Evolutionary conservation across 495 filamentous ascomycete genomes (phyloP).

Genomic region (Bathelium albidoporum): DNA sequence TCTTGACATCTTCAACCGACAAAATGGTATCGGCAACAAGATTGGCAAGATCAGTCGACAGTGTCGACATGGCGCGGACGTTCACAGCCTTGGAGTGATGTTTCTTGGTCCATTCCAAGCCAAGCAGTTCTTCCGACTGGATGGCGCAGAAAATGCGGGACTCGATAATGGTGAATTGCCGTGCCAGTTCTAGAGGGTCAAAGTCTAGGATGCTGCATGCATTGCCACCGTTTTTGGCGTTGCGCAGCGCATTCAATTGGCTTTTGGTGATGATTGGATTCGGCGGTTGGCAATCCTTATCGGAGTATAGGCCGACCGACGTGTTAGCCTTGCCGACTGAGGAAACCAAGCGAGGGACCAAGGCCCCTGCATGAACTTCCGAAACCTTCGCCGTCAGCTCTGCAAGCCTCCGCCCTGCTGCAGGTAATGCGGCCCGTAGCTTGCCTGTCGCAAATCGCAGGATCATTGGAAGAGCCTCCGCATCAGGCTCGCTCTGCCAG

Average conservation of each 20-base stretch:
- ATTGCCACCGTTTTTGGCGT: constrained; percentile 61
- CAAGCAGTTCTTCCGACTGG: constrained; percentile 85
- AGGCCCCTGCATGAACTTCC: constrained; percentile 50
- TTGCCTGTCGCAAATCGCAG: constrained; percentile 65
- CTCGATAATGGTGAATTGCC: constrained; percentile 89
- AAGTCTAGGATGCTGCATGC: constrained; percentile 78
- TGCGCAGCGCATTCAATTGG: constrained; percentile 60
- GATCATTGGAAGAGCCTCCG: constrained; percentile 63
- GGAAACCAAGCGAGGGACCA: constrained; percentile 79
- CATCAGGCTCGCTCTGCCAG: constrained; percentile 77
- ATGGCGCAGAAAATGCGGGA: constrained; percentile 90
- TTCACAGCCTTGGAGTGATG: constrained; percentile 70
- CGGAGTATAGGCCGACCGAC: constrained; percentile 54
- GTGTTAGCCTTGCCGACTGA: constrained; percentile 82
- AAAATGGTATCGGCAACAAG: constrained; percentile 95
- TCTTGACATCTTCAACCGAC: constrained; percentile 75
- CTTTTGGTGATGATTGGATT: constrained; percentile 61
- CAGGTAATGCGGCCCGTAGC: constrained; percentile 56
- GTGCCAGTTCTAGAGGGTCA: constrained; percentile 82
- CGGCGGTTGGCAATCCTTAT: constrained; percentile 59
- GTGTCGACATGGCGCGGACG: constrained; percentile 84
- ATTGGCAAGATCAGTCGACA: constrained; percentile 85
- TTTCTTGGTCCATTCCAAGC: constrained; percentile 86
- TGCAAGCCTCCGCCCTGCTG: constrained; percentile 65
- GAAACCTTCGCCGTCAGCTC: constrained; percentile 80